A percentile compares a stretch with the other conserved stretches of the same genome.
These are phyloP conservation scores for Boletus sp. DNA, from an alignment of 768 basidiomycete species.

Conservation along the genomic window DNA sequence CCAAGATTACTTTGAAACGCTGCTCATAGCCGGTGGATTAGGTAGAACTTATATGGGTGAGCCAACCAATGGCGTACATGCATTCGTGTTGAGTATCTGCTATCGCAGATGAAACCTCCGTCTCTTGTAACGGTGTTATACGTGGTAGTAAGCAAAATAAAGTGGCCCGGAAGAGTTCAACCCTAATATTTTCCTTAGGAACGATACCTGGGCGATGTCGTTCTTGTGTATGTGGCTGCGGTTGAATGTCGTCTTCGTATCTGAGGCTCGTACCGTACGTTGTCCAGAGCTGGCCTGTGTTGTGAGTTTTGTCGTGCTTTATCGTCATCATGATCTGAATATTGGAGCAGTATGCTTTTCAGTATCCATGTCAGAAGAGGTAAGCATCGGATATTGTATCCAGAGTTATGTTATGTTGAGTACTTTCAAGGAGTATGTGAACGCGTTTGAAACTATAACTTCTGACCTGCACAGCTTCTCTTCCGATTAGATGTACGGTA, in stretches of 20 bases:
- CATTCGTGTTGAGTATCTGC: neutral
- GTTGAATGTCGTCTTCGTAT: neutral
- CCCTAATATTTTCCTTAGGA: constrained; percentile 19
- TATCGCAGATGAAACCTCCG: constrained; percentile 22
- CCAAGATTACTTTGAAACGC: neutral
- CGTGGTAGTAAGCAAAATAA: constrained; percentile 18
- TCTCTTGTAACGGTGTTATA: constrained; percentile 28
- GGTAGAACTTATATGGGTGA: constrained; percentile 33
- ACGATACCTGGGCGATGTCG: constrained; percentile 30
- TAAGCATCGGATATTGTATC: constrained; percentile 1
- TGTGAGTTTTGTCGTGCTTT: constrained; percentile 11
- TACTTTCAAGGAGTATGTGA: constrained; percentile 22
- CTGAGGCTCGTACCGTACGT: neutral
- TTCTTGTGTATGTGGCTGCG: constrained; percentile 23
- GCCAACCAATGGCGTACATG: neutral
- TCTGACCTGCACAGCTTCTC: neutral
- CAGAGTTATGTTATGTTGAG: neutral
- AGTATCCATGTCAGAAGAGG: constrained; percentile 13
- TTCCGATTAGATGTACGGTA: constrained; percentile 23
- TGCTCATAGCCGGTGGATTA: constrained; percentile 4
- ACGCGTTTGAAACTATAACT: neutral
- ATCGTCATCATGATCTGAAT: neutral
- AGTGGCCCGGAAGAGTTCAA: neutral
- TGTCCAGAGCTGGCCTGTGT: constrained; percentile 16
- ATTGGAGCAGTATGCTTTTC: constrained; percentile 21